Percentiles rank a stretch among this genome's conserved stretches.
Conservation (phyloP, 139 green algal species). For the Zygnema circumcarinatum region DNA sequence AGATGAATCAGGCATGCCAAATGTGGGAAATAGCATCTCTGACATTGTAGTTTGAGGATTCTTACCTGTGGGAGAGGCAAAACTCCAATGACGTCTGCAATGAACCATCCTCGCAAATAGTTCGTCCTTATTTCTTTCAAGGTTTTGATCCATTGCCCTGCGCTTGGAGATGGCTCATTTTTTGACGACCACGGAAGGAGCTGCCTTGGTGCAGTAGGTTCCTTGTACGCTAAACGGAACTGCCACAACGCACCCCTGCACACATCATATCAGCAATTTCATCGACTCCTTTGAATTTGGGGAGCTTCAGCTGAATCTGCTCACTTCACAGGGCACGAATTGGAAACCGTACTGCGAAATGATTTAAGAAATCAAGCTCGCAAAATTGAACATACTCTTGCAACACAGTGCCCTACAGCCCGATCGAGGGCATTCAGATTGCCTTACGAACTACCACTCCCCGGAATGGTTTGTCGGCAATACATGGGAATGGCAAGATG, state of each 20-base stretch:
- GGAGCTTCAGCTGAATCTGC: no score
- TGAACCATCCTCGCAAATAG: slow-evolving; percentile 11
- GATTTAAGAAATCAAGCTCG: neutral
- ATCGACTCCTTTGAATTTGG: no score
- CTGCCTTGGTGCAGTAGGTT: neutral
- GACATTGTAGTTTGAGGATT: no score
- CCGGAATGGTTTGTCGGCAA: neutral
- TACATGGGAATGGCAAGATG: neutral
- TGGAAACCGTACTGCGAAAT: no score
- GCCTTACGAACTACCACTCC: no score
- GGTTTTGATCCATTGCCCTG: neutral
- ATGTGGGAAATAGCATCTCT: neutral
- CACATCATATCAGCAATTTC: no score
- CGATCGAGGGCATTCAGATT: no score
- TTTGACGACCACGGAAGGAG: neutral
- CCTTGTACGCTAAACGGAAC: neutral
- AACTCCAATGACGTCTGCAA: neutral
- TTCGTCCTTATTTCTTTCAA: neutral
- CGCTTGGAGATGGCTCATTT: neutral
- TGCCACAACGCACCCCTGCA: no score
- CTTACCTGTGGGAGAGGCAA: slow-evolving; percentile 18
- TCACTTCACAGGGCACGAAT: no score
- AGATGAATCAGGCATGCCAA: neutral
- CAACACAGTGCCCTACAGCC: neutral
- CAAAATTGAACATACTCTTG: neutral